Base-by-base conservation (phyloP, 768 basidiomycete species). In the Calocybe indica region DNA sequence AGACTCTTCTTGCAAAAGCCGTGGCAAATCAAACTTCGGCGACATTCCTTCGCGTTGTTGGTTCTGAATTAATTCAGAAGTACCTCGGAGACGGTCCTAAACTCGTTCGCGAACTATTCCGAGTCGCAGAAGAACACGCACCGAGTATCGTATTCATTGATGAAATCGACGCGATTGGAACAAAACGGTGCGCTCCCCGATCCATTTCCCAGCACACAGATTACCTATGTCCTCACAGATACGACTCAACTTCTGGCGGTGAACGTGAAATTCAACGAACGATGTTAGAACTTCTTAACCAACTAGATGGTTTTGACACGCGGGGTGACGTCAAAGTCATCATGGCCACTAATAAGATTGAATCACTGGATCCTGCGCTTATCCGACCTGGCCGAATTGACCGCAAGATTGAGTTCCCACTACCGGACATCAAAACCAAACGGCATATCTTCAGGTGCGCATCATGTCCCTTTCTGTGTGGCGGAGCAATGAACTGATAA, bases 311-410 rank as follows among this genome's bases (percentile, higher is more conserved):
- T n/a, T 98, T 99, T 66, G 96, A 99, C 62, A 93, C 93, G 5
- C 84, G 94, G 47, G 95, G 95, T n/a, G 96, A 98, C 62, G 94
- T 99, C 49, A 99, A 98, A 69, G 95, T 99, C 55, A 97, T 99
- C 65, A 98, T 98, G 96, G 96, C 96, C 9, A 99, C 96, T 5
- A 99, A 99, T 71, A 85, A 79, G 69, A 99, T 99, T 58, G 95
- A 98, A 64, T 85, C 92, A 3, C 79, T 99, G 29, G 96, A 99
- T 67, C 96, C 96, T 46, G 96, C 96, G 12, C 83, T 99, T 51
- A 96, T 99, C 60, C 89, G 96, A 44, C 96, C 96, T 5, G 96
- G 96, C 40, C 92, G 96, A 59, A 98, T 99, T 53, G 96, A 99
- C 60, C 82, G 96, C 45, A 99, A 99, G 74, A 99, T 99, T 44